These are phyloP conservation scores for Cercophora scortea DNA, from an alignment of 495 filamentous ascomycete genomes.

Conservation along the genomic window DNA sequence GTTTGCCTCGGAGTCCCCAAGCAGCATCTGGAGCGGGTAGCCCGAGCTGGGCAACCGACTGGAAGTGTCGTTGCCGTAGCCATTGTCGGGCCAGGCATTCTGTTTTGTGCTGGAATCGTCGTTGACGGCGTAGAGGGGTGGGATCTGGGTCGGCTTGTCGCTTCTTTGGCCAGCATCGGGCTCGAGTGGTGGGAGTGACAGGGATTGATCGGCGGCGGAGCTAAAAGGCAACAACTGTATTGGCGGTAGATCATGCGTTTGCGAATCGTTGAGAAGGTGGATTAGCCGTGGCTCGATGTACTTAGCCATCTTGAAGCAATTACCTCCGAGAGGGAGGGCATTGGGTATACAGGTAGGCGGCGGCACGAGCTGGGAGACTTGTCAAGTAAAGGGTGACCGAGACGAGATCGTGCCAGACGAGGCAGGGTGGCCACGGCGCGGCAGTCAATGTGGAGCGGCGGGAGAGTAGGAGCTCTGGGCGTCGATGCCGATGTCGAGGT, in stretches of 20 bases:
- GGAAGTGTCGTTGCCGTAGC: conserved; percentile 4
- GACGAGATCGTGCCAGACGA: background rate
- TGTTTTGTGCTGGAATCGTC: conserved; percentile 16
- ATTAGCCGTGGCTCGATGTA: conserved; percentile 50
- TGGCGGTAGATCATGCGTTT: conserved; percentile 35
- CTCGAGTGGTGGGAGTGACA: conserved; percentile 40
- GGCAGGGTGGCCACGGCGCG: background rate
- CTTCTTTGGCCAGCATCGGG: conserved; percentile 31
- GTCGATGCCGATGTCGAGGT: no score
- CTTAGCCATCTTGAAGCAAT: conserved; percentile 41
- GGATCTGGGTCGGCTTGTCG: conserved; percentile 28
- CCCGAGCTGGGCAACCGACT: conserved; percentile 9
- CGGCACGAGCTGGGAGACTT: conserved; percentile 1
- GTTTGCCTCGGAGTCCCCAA: conserved; percentile 17
- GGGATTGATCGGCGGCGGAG: conserved; percentile 12
- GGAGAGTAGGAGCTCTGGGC: no score
- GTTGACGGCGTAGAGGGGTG: conserved; percentile 24
- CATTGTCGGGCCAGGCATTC: conserved; percentile 7
- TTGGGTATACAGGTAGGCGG: conserved; percentile 13
- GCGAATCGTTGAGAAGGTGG: conserved; percentile 46
- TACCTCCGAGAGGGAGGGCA: conserved; percentile 19
- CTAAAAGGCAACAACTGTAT: conserved; percentile 32
- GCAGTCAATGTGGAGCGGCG: no score
- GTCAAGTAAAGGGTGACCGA: background rate
- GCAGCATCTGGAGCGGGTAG: conserved; percentile 20